These are phyloP conservation scores for Kondoa subrosea DNA, from an alignment of 768 basidiomycete genomes.

Conservation along the genomic window DNA sequence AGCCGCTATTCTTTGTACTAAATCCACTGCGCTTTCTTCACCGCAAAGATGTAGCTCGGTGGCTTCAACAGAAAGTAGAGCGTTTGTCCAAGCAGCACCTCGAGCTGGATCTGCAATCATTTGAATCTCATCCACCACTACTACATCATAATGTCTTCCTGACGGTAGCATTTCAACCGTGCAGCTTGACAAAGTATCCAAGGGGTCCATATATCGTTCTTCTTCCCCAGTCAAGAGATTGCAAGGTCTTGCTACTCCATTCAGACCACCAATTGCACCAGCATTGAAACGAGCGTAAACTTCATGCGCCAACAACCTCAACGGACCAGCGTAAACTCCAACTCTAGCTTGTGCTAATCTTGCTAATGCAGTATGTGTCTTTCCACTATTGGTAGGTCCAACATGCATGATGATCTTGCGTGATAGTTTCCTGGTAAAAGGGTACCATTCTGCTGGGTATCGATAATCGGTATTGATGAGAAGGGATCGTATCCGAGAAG, in stretches of 20 bases:
- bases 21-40: conserved; percentile 72
- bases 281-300: conserved; percentile 79
- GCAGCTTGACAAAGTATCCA: conserved; percentile 51
- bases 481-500: conserved; percentile 5
- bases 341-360: conserved; percentile 57
- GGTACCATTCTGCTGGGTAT: conserved; percentile 22
- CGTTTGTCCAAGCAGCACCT: conserved; percentile 65
- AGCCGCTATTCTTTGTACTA: conserved; percentile 52
- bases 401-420: conserved; percentile 86
- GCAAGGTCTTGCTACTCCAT: conserved; percentile 39
- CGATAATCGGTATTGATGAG: conserved; percentile 15
- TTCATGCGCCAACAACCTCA: conserved; percentile 85
- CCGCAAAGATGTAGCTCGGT: conserved; percentile 85
- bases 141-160: conserved; percentile 45
- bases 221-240: conserved; percentile 91
- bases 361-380: conserved; percentile 81
- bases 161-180: conserved; percentile 71
- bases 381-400: conserved; percentile 93
- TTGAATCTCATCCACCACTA: conserved; percentile 92
- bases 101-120: conserved; percentile 68
- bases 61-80: conserved; percentile 58
- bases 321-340: conserved; percentile 78
- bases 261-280: conserved; percentile 57
- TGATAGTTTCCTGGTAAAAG: conserved; percentile 43
- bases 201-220: conserved; percentile 46